Percentiles rank a stretch among this genome's conserved stretches.
Evolutionary conservation across 805 yeast species (phyloP).

Genomic region (Zygoascus tannicola): DNA sequence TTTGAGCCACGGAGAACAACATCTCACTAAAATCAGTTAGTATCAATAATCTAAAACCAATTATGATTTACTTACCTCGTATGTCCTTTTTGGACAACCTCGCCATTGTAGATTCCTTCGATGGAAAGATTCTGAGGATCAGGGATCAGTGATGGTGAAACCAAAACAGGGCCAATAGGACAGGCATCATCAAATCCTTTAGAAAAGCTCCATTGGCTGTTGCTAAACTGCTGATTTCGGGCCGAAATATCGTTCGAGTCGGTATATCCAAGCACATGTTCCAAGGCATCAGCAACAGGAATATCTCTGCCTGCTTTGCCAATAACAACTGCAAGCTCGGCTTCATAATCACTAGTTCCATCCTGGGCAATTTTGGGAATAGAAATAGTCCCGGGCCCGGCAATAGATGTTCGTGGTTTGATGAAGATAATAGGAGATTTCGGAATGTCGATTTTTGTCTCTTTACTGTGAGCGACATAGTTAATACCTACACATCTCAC

Average conservation of each 20-base stretch:
- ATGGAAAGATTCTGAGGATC: constrained; percentile 33
- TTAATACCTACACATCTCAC: constrained; percentile 45
- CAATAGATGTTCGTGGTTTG: constrained; percentile 40
- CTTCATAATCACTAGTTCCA: constrained; percentile 40
- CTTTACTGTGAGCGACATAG: constrained; percentile 34
- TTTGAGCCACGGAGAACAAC: constrained; percentile 37
- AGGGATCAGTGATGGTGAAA: constrained; percentile 25
- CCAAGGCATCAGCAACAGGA: constrained; percentile 34
- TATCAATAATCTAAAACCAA: not conserved
- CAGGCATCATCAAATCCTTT: constrained; percentile 50
- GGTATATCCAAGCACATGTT: constrained; percentile 43
- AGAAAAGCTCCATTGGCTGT: constrained; percentile 44
- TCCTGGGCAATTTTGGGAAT: constrained; percentile 31
- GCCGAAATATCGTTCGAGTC: constrained; percentile 50
- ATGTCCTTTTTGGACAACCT: constrained; percentile 36
- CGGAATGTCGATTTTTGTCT: constrained; percentile 37
- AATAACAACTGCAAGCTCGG: constrained; percentile 45
- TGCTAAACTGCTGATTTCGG: constrained; percentile 43
- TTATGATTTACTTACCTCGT: constrained; percentile 22
- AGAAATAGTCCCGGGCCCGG: constrained; percentile 36
- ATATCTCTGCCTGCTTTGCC: constrained; percentile 42
- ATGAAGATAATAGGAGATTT: constrained; percentile 41
- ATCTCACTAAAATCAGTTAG: constrained; percentile 29
- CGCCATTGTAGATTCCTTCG: constrained; percentile 39
- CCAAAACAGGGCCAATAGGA: constrained; percentile 48